Conservation (phyloP, 352 stramenopile species). For the Pelagophyceae sp. region DNA sequence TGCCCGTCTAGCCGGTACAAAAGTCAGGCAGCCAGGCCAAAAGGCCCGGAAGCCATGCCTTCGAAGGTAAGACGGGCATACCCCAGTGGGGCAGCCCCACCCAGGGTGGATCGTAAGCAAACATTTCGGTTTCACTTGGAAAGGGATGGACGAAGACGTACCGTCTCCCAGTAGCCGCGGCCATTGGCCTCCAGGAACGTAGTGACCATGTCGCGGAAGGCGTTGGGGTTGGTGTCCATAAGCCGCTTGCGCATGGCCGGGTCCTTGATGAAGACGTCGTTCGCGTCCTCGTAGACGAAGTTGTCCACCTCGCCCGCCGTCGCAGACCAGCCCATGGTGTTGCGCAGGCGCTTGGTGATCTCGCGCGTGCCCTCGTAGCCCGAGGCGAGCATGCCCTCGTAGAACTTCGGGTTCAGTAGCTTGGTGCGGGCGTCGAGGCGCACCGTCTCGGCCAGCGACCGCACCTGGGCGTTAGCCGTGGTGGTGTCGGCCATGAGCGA, state of each 20-base stretch:
- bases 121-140: too few species aligned
- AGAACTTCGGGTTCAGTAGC: constrained; percentile 76
- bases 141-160: too few species aligned
- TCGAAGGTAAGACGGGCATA: too few species aligned
- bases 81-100: too few species aligned
- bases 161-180: constrained; percentile 72
- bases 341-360: constrained; percentile 71
- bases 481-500: constrained; percentile 74
- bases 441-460: constrained; percentile 64
- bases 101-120: too few species aligned
- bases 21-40: too few species aligned
- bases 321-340: constrained; percentile 73
- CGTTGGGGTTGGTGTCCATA: constrained; percentile 69
- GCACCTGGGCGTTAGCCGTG: constrained; percentile 70
- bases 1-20: too few species aligned
- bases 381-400: constrained; percentile 70
- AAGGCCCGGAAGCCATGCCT: too few species aligned
- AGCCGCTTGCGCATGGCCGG: constrained; percentile 64
- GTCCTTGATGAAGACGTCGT: constrained; percentile 71
- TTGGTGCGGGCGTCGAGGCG: constrained; percentile 71
- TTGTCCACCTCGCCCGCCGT: constrained; percentile 73
- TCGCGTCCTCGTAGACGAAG: constrained; percentile 77
- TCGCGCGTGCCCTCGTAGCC: constrained; percentile 71
- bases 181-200: constrained; percentile 74
- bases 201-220: constrained; percentile 72